phyloP scores from a whole-genome alignment of 2,329 filamentous ascomycete species.

The Xylogone sp. region DNA sequence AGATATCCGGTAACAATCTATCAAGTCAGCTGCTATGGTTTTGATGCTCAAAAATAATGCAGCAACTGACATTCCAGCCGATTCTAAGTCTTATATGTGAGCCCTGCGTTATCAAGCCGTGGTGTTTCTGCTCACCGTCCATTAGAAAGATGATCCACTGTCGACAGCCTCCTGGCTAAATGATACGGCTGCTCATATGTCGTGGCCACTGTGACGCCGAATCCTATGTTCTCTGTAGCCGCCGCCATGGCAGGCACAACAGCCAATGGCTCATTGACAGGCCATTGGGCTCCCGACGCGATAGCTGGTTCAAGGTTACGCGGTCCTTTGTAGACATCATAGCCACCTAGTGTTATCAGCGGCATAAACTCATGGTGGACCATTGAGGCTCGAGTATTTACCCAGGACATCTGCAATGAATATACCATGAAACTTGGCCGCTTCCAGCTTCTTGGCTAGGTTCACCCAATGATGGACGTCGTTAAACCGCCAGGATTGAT shows the following conservation, averaged over 20 bases:
- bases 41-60: background rate
- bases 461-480: slow-evolving; percentile 57
- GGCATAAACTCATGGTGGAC: background rate
- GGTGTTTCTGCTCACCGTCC: slow-evolving; percentile 29
- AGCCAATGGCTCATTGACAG: slow-evolving; percentile 61
- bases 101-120: slow-evolving; percentile 26
- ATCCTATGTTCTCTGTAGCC: slow-evolving; percentile 58
- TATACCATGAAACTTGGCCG: slow-evolving; percentile 59
- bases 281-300: slow-evolving; percentile 61
- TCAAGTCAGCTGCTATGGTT: slow-evolving; percentile 45
- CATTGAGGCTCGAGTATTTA: background rate
- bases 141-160: slow-evolving; percentile 61
- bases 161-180: slow-evolving; percentile 59
- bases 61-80: slow-evolving; percentile 35
- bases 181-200: slow-evolving; percentile 68
- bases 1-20: slow-evolving; percentile 66
- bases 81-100: slow-evolving; percentile 55
- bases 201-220: slow-evolving; percentile 62
- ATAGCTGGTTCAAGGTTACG: slow-evolving; percentile 49
- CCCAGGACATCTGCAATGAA: slow-evolving; percentile 61
- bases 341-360: slow-evolving; percentile 36
- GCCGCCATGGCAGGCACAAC: slow-evolving; percentile 65
- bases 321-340: slow-evolving; percentile 59
- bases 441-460: slow-evolving; percentile 54
- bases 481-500: slow-evolving; percentile 58